Conservation (phyloP, 176 grass and related monocot species). For the Metroxylon sagu region DNA sequence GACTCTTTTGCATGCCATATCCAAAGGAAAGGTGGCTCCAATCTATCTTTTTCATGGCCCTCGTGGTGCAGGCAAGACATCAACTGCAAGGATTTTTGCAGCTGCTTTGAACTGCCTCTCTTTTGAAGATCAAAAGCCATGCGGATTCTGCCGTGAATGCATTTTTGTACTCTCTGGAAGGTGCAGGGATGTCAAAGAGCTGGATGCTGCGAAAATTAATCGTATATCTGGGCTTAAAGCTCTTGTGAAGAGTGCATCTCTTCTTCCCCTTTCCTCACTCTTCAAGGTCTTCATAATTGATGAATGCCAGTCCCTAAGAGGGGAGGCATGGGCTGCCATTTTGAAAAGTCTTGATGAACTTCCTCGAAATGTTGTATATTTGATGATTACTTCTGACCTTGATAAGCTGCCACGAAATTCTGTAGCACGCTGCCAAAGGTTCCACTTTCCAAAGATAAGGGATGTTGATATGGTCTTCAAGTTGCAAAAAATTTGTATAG, state of each 20-base stretch:
- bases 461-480: conserved; percentile 57
- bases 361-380: conserved; percentile 65
- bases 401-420: conserved; percentile 54
- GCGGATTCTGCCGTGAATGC: conserved; percentile 86
- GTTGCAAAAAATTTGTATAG: conserved; percentile 76
- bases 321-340: conserved; percentile 86
- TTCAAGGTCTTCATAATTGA: conserved; percentile 92
- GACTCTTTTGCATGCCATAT: conserved; percentile 71
- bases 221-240: conserved; percentile 61
- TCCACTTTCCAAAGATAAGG: conserved; percentile 94
- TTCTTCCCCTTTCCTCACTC: conserved; percentile 68
- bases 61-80: conserved; percentile 83
- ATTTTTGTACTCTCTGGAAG: conserved; percentile 75
- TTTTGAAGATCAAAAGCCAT: conserved; percentile 78
- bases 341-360: conserved; percentile 74
- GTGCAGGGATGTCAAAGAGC: conserved; percentile 79
- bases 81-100: conserved; percentile 73
- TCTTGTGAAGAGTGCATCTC: conserved; percentile 66
- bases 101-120: conserved; percentile 91
- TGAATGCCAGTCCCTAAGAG: conserved; percentile 73
- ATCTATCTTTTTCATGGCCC: conserved; percentile 94
- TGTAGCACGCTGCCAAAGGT: conserved; percentile 80
- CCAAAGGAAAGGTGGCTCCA: conserved; percentile 87
- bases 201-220: conserved; percentile 78
- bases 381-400: conserved; percentile 89